Evolutionary conservation across 805 yeast species (phyloP), one percentile per base, ranked within the genome.

Genomic region (Candida tibetensis): DNA sequence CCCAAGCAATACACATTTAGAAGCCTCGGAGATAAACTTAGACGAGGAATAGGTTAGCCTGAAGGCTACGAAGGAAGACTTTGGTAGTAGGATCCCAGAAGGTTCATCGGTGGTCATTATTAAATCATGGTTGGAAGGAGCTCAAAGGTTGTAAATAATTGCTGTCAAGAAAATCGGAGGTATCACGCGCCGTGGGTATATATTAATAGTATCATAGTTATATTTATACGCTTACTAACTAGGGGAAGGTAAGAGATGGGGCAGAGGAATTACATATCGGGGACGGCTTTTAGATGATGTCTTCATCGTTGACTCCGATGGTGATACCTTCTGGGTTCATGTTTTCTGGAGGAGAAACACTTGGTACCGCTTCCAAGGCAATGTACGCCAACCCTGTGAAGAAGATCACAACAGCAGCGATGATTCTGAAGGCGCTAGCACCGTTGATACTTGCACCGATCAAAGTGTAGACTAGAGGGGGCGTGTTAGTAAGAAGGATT

Each of bases 271-370:
- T n/a, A n/a, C n/a, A n/a, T n/a, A n/a, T n/a, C n/a, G 25, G 25
- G 25, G 10, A 10, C 25, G 25, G 25, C 28, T 7, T 7, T 27
- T 47, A 61, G 41, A 64, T 54, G 34, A 64, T 56, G 40, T 67
- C 73, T 32, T 69, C 74, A 23, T 68, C 74, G 30, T 59, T 57
- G 16, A 57, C 50, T 1, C 68, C 70, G 30, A 66, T 57, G 26
- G 64, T 43, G 14, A 66, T 49, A 1, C 72, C 70, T 45, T 69
- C 74, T 5, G 69, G 62, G 45, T 59, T 84, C 85, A 88, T 86
- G 62, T 83, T 86, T 40, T 77, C 84, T 14, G 96, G 96, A 19
- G 89, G 83, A 37, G 85, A 81, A 29, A 86, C 68, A 43, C 84
- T 76, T 14, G 90, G 88, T 18, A 85, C 60, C 35, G 83, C 82